These are phyloP conservation scores for Saccharomycopsis lassenensis DNA, from an alignment of 805 yeast genomes.

Conservation along the genomic window DNA sequence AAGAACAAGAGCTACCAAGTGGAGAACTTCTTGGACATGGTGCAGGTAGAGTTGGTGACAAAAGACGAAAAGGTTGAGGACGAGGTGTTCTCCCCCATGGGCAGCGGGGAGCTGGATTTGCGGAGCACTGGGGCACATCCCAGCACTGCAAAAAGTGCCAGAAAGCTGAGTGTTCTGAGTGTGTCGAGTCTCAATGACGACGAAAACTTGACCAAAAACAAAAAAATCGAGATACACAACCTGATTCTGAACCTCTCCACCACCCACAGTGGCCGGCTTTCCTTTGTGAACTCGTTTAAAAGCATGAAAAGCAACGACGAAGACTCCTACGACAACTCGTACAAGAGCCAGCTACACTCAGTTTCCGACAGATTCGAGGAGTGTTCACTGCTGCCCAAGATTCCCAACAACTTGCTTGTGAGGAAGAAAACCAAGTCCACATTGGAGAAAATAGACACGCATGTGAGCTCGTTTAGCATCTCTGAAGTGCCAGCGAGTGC, in stretches of 20 bases:
- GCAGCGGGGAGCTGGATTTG: constrained; percentile 5
- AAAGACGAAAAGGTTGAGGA: constrained; percentile 6
- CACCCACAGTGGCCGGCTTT: constrained; percentile 3
- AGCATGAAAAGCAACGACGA: constrained; percentile 21
- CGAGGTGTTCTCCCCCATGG: constrained; percentile 3
- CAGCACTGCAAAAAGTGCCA: background rate
- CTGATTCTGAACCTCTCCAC: too few relatives aligned
- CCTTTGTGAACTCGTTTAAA: constrained; percentile 8
- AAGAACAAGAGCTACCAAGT: constrained; percentile 66
- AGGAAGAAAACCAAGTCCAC: constrained; percentile 26
- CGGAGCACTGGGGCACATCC: constrained; percentile 3
- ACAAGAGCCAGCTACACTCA: constrained; percentile 8
- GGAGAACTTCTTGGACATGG: constrained; percentile 71
- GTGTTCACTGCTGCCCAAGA: constrained; percentile 57
- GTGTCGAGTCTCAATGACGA: constrained; percentile 10
- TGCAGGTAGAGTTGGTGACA: constrained; percentile 43
- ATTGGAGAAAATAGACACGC: background rate
- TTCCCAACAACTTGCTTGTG: constrained; percentile 47
- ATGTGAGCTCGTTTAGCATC: background rate
- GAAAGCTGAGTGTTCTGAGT: constrained; percentile 3
- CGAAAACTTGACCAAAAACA: constrained; percentile 6
- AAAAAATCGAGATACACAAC: too few relatives aligned
- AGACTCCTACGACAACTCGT: constrained; percentile 14
- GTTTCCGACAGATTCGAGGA: constrained; percentile 23
- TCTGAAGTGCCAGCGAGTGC: background rate